Percentiles rank a stretch among this genome's conserved stretches.
Evolutionary conservation across 1,284 basidiomycete genomes (phyloP).

Genomic region (Sphaerobolus stellatus): DNA sequence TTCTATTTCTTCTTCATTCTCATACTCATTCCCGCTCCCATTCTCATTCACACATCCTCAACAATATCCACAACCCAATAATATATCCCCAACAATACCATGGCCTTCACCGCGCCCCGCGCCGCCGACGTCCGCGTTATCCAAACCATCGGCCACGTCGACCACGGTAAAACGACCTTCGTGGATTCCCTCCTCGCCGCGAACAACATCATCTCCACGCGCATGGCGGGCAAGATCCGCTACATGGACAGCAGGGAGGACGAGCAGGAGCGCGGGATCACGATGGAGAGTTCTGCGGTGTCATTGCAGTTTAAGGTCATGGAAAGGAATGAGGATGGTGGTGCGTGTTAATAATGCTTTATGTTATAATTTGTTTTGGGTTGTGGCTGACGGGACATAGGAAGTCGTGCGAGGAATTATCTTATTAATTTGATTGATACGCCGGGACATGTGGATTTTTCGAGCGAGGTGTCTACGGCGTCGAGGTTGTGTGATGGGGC

Average conservation of each 20-base stretch:
- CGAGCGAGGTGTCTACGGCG: conserved; percentile 93
- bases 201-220: conserved; percentile 94
- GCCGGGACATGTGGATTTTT: conserved; percentile 98
- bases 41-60: too few relatives aligned
- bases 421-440: conserved; percentile 97
- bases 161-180: conserved; percentile 93
- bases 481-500: conserved; percentile 94
- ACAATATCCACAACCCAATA: too few relatives aligned
- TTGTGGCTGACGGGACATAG: conserved; percentile 41
- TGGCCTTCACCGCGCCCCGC: too few relatives aligned
- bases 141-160: conserved; percentile 81
- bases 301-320: conserved; percentile 81
- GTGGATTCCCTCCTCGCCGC: conserved; percentile 95
- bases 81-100: too few relatives aligned
- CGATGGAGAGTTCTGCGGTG: conserved; percentile 97
- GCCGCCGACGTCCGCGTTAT: conserved; percentile 68
- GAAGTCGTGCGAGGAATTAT: conserved; percentile 60
- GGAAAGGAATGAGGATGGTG: conserved; percentile 48
- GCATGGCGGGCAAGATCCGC: conserved; percentile 95
- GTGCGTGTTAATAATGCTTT: conserved; percentile 29
- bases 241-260: conserved; percentile 97
- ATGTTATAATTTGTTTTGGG: conserved; percentile 24
- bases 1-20: too few relatives aligned
- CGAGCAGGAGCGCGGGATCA: conserved; percentile 97
- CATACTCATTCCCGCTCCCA: too few relatives aligned